A percentile compares a stretch with the other conserved stretches of the same genome.
Conservation (phyloP, 352 stramenopile genomes). For the Phytophthora boehmeriae region DNA sequence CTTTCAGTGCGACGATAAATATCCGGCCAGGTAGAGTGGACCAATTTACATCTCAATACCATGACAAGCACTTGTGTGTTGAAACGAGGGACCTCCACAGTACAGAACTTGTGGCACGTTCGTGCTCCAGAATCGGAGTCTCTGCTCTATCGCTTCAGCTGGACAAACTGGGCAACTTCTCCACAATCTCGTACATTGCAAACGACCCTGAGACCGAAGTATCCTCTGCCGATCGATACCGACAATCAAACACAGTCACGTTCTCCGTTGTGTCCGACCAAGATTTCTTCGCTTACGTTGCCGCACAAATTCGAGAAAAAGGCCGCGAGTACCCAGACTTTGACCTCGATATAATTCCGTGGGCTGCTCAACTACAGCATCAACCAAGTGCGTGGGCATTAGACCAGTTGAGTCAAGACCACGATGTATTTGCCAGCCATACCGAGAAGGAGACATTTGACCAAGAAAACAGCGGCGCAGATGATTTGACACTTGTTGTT, state of each 20-base stretch:
- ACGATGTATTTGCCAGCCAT: neutral
- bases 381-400: neutral
- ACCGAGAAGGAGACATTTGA: neutral
- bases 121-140: neutral
- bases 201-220: neutral
- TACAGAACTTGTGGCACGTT: neutral
- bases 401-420: slow-evolving; percentile 3
- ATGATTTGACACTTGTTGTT: slow-evolving; percentile 32
- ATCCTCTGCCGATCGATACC: neutral
- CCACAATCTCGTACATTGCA: neutral
- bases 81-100: neutral
- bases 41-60: neutral
- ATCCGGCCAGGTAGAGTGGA: neutral
- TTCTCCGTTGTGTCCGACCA: slow-evolving; percentile 5
- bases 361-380: slow-evolving; percentile 3
- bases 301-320: neutral
- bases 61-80: neutral
- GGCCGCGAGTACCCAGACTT: slow-evolving; percentile 2
- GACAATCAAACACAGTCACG: neutral
- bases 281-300: slow-evolving; percentile 3
- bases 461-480: slow-evolving; percentile 4
- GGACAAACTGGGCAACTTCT: neutral
- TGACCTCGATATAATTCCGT: slow-evolving; percentile 8
- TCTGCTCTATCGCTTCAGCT: neutral
- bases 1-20: neutral